These are phyloP conservation scores for Eucalyptus albens DNA, from an alignment of 345 rosid genomes.

Conservation along the genomic window DNA sequence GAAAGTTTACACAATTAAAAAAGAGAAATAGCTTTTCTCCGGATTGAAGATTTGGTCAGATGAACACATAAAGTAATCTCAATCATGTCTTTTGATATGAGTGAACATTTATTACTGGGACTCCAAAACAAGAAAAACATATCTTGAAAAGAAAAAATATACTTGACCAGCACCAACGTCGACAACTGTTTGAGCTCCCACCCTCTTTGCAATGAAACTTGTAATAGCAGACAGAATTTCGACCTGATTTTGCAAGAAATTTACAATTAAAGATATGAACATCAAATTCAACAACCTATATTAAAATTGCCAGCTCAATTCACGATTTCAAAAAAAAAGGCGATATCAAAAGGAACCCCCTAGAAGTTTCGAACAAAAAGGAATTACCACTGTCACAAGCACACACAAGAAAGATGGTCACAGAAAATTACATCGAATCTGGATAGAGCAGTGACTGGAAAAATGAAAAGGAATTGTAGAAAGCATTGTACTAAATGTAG, in stretches of 20 bases:
- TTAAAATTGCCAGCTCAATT: not conserved
- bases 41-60: not conserved
- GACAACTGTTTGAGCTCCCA: constrained; percentile 45
- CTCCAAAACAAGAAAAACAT: not conserved
- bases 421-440: not conserved
- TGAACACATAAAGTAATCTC: not conserved
- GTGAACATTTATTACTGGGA: not conserved
- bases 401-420: not conserved
- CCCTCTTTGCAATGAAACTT: constrained; percentile 36
- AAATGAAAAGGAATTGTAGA: not conserved
- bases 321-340: not conserved
- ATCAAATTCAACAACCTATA: not conserved
- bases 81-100: not conserved
- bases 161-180: constrained; percentile 99
- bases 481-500: not conserved
- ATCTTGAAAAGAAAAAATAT: not conserved
- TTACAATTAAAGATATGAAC: not conserved
- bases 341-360: not conserved
- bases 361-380: not conserved
- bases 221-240: constrained; percentile 79
- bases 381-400: not conserved
- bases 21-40: not conserved
- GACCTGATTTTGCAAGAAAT: constrained; percentile 33
- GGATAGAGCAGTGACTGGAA: not conserved
- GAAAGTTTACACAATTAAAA: not conserved